Base-by-base conservation (phyloP, 2,329 filamentous ascomycete genomes). In the Trematosphaeria pertusa region DNA sequence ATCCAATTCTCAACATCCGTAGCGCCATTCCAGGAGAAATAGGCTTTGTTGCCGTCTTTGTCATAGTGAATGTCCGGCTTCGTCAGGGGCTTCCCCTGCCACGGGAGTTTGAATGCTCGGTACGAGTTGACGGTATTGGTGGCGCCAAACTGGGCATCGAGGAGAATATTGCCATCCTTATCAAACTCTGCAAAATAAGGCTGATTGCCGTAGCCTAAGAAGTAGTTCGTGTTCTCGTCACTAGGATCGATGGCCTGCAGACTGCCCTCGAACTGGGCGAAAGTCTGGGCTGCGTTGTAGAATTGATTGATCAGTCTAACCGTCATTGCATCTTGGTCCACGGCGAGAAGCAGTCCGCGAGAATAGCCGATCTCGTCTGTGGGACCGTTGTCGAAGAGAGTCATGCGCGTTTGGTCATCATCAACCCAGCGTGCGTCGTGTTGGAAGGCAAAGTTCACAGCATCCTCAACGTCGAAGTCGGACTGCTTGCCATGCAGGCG, bases 181-280 rank as follows among this genome's bases (percentile, higher is more conserved):
- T 65, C 55, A 52, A 70, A 79, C 54, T 83, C 80, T 9, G 74
- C 77, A 46, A 75, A 78, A 2, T 74, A 74, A 0, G 77, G 75
- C 15, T 72, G 71, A 18, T 75, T 74, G 3, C 80, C 78, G 67
- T 74, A 81, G 15, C 76, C 77, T 6, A 80, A 59, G 8, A 81
- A 64, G 2, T 72, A 67, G 50, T 81, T 78, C 6, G 72, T 73
- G 26, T 66, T 74, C 28, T 48, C 41, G 43, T 56, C 47, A 4
- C 40, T 38, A 5, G 36, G 52, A 21, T 54, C 46, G 2, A 78
- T 63, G 6, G 71, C 43, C 52, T 77, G 75, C 33, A 75, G 46
- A 19, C 68, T 72, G 1, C 75, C 75, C 53, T 75, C 70, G 10
- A 66, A 75, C 4, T 57, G 54, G 3, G 65, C 61, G 21, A 72